Evolutionary conservation across 257 asterid species (phyloP), one percentile per base, ranked within the genome.

Genomic region (Nicotiana noctiflora): DNA sequence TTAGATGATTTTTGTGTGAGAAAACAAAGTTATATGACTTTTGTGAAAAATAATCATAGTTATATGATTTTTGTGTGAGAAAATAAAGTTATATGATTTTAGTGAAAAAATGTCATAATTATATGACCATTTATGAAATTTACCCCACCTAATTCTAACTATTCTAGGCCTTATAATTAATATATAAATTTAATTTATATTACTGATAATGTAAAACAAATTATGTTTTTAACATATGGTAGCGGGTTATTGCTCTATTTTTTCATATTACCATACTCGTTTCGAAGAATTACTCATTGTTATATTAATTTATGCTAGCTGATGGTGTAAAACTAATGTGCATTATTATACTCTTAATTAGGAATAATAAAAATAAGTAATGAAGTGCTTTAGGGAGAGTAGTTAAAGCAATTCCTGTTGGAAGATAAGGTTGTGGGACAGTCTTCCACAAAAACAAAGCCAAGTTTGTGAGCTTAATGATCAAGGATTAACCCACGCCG

Each of bases 401-500:
- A 29, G 9, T 63, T 14, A 64, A 64, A 29, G 44, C 56, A 62
- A 23, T 29, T 29, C 2, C 5, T 6, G 40, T 46, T 44, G 17
- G 32, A 74, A 23, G 46, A 75, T 25, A 14, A 21, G 62, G 59
- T 6, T 52, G 65, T 59, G 70, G 70, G 52, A 15, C 56, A 61
- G 52, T 44, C 55, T 1, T 77, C 23, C 34, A 25, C 32, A 77
- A 59, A 77, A 77, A 84, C 84, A 81, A 56, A 62, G 79, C 63
- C 2, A 46, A 53, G 68, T 72, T 82, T 67, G 72, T 53, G 88
- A 83, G 81, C 46, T 85, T 82, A 82, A 87, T 87, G 82, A 87
- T 87, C 40, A 84, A 65, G 23, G 76, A 40, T 63, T 79, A 76
- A 85, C 85, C 85, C 88, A 87, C 85, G 89, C 90, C 89, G 81